Evolutionary conservation across 2,329 filamentous ascomycete species (phyloP), one percentile per base, ranked within the genome.

Genomic region (Diaporthe citriasiana): DNA sequence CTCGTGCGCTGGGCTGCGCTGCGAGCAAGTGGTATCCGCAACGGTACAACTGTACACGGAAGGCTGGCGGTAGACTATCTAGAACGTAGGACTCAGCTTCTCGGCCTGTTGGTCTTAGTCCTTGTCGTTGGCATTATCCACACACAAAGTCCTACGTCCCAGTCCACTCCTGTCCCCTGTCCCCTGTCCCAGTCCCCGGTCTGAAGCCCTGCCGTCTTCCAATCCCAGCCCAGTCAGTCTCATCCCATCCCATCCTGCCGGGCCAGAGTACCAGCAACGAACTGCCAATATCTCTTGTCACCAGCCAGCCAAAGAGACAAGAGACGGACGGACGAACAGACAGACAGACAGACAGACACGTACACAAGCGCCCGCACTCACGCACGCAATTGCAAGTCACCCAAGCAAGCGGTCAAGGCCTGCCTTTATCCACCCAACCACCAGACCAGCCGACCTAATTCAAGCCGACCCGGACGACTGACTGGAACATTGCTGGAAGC

Each of bases 61-160:
- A 33, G 22, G 69, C 60, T 71, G 69, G 60, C 38, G 42, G 68
- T 59, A 35, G 17, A 13, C 13, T 38, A 12, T 8, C 38, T n/a
- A 17, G 35, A 19, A 25, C 57, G 57, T 63, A 71, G 69, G 69
- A 71, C 69, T 71, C 69, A 53, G 69, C 69, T 68, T 51, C n/a
- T 60, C 35, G 69, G 69, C 27, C 25, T 53, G 69, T 71, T 71
- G 69, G 69, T 71, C 56, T 51, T 63, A 40, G 55, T 66, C 63
- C 63, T 66, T 51, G 60, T 66, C 45, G 42, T 66, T 66, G 30
- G 63, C 45, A 66, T 66, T 66, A 66, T 66, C 51, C 40, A 47
- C 59, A 65, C 57, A 25, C 56, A 53, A 63, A 71, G 69, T 71
- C 69, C 69, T 71, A 71, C 69, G 69, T 27, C 45, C 66, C 55